These are phyloP conservation scores for Juncus inflexus DNA, from an alignment of 176 grass and related monocot species.

Conservation along the genomic window DNA sequence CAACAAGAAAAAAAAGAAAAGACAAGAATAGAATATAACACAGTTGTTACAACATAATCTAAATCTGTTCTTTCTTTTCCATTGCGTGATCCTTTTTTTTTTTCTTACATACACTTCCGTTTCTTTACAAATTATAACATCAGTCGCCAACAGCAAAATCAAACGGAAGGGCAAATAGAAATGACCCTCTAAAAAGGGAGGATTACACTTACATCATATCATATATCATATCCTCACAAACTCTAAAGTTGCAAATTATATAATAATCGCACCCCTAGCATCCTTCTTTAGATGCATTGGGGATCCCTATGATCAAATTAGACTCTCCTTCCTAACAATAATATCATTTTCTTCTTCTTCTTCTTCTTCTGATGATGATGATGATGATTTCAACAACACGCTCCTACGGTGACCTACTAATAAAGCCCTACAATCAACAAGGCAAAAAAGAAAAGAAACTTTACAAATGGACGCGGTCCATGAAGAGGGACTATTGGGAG, in stretches of 20 bases:
- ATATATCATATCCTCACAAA: slow-evolving; percentile 2
- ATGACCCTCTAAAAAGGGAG: slow-evolving; percentile 12
- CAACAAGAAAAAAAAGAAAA: background rate
- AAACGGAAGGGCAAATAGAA: slow-evolving; percentile 13
- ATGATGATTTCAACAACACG: slow-evolving; percentile 12
- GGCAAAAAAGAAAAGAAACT: slow-evolving; percentile 35
- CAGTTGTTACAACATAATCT: background rate
- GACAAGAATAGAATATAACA: background rate
- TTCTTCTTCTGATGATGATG: too few relatives aligned
- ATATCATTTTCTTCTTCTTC: slow-evolving; percentile 26
- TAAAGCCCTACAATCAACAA: slow-evolving; percentile 45
- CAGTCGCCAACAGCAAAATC: slow-evolving; percentile 5
- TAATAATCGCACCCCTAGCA: slow-evolving; percentile 34
- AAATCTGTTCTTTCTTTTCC: slow-evolving; percentile 20
- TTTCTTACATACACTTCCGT: slow-evolving; percentile 20
- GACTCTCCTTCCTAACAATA: slow-evolving; percentile 35
- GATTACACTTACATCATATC: background rate
- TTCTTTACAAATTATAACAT: slow-evolving; percentile 23
- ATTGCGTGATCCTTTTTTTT: slow-evolving; percentile 3
- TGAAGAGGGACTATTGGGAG: slow-evolving; percentile 16
- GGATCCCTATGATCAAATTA: slow-evolving; percentile 40
- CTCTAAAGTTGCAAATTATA: slow-evolving; percentile 13
- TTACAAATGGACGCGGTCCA: slow-evolving; percentile 19
- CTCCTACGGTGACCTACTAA: slow-evolving; percentile 29
- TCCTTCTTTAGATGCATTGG: slow-evolving; percentile 70